Percentiles rank a stretch among this genome's conserved stretches.
Evolutionary conservation across 768 basidiomycete genomes (phyloP).

Genomic region (Rhodotorula babjevae): DNA sequence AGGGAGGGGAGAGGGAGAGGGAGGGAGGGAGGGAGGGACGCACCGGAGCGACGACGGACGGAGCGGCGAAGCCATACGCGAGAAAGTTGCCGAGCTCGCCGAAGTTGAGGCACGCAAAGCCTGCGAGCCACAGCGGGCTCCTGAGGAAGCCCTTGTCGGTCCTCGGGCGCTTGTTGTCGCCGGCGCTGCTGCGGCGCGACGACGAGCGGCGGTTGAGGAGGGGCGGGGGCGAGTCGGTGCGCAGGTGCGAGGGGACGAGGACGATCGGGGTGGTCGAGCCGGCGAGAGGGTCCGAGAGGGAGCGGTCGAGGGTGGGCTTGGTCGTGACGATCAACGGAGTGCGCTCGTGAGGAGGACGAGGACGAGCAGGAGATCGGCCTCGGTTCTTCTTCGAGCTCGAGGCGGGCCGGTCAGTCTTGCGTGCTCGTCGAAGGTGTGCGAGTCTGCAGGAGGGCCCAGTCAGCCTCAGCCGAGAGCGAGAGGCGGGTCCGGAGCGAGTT

Average conservation of each 20-base stretch:
- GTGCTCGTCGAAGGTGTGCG: conserved; percentile 2
- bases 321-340: conserved; percentile 1
- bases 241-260: neutral
- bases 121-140: conserved; percentile 64
- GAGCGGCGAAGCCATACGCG: conserved; percentile 52
- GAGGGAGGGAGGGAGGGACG: neutral
- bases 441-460: neutral
- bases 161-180: neutral
- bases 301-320: neutral
- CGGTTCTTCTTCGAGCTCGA: too few species aligned
- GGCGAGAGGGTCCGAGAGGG: neutral
- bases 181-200: neutral
- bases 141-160: conserved; percentile 34
- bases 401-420: conserved; percentile 55
- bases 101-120: conserved; percentile 80
- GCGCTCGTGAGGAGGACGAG: conserved; percentile 9
- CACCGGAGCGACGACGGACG: conserved; percentile 25
- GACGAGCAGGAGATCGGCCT: conserved; percentile 47
- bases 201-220: neutral
- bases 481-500: too few species aligned
- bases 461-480: neutral
- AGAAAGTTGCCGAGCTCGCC: conserved; percentile 84
- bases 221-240: neutral
- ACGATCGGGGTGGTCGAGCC: neutral
- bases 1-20: too few species aligned